These are phyloP conservation scores for Oropetium thomaeum DNA, from an alignment of 176 grass and related monocot genomes.

Conservation along the genomic window DNA sequence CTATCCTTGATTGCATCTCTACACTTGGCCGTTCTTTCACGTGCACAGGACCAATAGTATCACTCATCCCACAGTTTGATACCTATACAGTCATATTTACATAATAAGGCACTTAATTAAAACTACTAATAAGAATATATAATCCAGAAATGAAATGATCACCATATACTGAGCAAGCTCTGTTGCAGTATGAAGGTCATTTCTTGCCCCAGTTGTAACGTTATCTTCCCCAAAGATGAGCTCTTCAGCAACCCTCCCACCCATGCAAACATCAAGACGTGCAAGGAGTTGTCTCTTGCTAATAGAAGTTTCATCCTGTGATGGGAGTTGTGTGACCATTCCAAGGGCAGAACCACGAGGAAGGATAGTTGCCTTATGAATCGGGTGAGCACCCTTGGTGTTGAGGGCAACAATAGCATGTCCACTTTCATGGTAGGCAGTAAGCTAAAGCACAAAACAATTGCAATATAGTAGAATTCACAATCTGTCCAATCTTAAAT, in stretches of 20 bases:
- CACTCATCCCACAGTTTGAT: constrained; percentile 98
- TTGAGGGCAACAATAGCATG: constrained; percentile 98
- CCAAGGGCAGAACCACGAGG: constrained; percentile 92
- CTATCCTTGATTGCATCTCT: constrained; percentile 99
- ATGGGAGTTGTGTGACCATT: constrained; percentile 97
- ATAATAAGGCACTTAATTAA: constrained; percentile 14
- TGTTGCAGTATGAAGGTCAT: constrained; percentile 86
- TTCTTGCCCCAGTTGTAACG: constrained; percentile 92
- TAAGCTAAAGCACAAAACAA: constrained; percentile 56
- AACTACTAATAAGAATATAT: constrained; percentile 6
- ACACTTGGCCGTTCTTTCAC: constrained; percentile 77
- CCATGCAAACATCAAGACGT: constrained; percentile 99
- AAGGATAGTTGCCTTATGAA: constrained; percentile 97
- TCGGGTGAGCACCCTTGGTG: constrained; percentile 80
- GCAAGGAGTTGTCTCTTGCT: constrained; percentile 97
- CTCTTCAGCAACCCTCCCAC: constrained; percentile 94
- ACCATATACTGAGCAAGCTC: constrained; percentile 99
- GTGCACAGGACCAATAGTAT: constrained; percentile 83
- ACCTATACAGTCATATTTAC: constrained; percentile 48
- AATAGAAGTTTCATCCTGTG: constrained; percentile 95
- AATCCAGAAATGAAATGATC: constrained; percentile 20
- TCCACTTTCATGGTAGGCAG: constrained; percentile 98
- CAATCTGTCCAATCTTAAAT: constrained; percentile 3
- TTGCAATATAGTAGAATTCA: neutral
- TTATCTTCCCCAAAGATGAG: constrained; percentile 98